Conservation (phyloP, 768 basidiomycete genomes). For the Panellus pusillus region DNA sequence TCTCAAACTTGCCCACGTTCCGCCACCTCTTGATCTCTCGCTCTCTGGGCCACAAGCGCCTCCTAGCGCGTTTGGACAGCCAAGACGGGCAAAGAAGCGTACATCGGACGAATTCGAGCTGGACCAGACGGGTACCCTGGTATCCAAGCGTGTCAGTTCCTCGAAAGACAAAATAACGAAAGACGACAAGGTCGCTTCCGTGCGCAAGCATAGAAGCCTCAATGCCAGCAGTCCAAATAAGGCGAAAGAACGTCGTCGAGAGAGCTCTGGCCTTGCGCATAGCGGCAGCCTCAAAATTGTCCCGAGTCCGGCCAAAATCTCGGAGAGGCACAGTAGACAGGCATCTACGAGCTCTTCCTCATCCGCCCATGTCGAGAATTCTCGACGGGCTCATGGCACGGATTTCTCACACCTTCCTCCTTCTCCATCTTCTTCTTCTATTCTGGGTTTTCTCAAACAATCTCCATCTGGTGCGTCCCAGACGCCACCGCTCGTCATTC, state of each 20-base stretch:
- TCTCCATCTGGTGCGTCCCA: slow-evolving; percentile 41
- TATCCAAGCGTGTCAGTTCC: slow-evolving; percentile 45
- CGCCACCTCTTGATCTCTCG: slow-evolving; percentile 32
- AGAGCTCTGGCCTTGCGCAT: slow-evolving; percentile 48
- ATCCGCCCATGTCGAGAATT: slow-evolving; percentile 54
- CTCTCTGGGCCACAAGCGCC: slow-evolving; percentile 40
- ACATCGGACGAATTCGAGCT: slow-evolving; percentile 83
- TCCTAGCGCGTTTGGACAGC: slow-evolving; percentile 62
- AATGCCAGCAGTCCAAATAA: slow-evolving; percentile 56
- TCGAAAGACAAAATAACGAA: slow-evolving; percentile 44
- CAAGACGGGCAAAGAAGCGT: slow-evolving; percentile 65
- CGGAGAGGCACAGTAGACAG: slow-evolving; percentile 60
- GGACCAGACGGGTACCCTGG: slow-evolving; percentile 64
- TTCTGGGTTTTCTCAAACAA: slow-evolving; percentile 77
- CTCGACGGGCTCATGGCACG: slow-evolving; percentile 64
- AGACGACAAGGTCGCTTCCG: slow-evolving; percentile 47
- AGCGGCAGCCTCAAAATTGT: slow-evolving; percentile 37
- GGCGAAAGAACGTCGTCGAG: slow-evolving; percentile 54
- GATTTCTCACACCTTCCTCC: slow-evolving; percentile 92
- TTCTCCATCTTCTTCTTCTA: slow-evolving; percentile 87
- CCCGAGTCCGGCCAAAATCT: slow-evolving; percentile 30
- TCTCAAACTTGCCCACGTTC: slow-evolving; percentile 25
- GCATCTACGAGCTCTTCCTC: slow-evolving; percentile 68
- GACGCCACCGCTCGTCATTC: slow-evolving; percentile 35
- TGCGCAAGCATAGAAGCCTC: slow-evolving; percentile 73